phyloP scores from a whole-genome alignment of 2,329 filamentous ascomycete species.

The Nothopassalora personata region DNA sequence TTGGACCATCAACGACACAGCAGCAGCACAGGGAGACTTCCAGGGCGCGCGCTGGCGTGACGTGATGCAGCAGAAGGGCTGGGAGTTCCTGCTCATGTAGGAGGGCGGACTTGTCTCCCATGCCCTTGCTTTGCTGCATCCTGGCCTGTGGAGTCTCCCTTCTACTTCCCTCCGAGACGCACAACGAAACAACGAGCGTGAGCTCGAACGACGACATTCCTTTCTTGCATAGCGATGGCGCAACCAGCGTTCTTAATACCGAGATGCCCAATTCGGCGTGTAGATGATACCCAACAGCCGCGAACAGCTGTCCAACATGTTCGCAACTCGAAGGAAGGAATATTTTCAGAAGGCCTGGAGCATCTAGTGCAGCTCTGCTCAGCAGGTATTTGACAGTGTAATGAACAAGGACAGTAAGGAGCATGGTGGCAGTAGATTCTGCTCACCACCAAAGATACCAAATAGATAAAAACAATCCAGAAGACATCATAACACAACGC shows the following conservation, averaged over 20 bases:
- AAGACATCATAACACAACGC: background rate
- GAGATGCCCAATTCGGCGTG: slow-evolving; percentile 9
- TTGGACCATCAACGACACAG: slow-evolving; percentile 70
- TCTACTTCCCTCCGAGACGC: background rate
- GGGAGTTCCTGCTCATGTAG: slow-evolving; percentile 87
- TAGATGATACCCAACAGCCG: slow-evolving; percentile 21
- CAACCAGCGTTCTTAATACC: slow-evolving; percentile 8
- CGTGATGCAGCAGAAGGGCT: slow-evolving; percentile 83
- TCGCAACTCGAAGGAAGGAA: background rate
- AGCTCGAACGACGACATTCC: slow-evolving; percentile 7
- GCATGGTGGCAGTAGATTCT: background rate
- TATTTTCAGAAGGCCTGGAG: background rate
- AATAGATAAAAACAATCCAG: background rate
- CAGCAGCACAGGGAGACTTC: slow-evolving; percentile 42
- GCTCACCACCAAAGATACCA: background rate
- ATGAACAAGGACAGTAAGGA: background rate
- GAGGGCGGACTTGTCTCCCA: background rate
- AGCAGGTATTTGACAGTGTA: slow-evolving; percentile 4
- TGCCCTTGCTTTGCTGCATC: slow-evolving; percentile 18
- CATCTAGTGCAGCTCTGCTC: slow-evolving; percentile 34
- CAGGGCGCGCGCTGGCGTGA: slow-evolving; percentile 89
- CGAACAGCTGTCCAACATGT: slow-evolving; percentile 2
- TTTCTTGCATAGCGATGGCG: slow-evolving; percentile 31
- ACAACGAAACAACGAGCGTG: background rate
- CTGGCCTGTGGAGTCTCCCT: slow-evolving; percentile 23